These are phyloP conservation scores for Kurtzmaniella quercitrusa DNA, from an alignment of 1,139 yeast species.

Conservation along the genomic window DNA sequence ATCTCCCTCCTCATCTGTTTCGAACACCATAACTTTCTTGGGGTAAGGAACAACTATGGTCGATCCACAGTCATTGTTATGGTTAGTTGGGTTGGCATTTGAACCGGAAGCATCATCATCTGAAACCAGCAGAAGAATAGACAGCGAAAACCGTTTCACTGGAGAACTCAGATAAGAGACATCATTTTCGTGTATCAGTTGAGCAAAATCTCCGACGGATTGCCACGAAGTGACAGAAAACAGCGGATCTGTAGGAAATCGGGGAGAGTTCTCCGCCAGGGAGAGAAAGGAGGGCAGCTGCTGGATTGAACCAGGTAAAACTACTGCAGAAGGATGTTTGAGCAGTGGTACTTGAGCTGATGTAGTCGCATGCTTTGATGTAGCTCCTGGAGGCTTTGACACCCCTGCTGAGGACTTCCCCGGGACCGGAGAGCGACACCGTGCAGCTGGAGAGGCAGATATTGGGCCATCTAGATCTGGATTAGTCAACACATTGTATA, in stretches of 20 bases:
- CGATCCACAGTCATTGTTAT: slow-evolving; percentile 4
- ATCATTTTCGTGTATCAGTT: not conserved
- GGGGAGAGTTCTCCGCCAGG: not conserved
- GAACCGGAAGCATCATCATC: slow-evolving; percentile 5
- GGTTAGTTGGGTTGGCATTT: not conserved
- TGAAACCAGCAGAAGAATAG: slow-evolving; percentile 2
- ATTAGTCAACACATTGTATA: slow-evolving; percentile 35
- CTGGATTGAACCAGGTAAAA: not conserved
- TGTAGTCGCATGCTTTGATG: not conserved
- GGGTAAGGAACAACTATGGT: slow-evolving; percentile 8
- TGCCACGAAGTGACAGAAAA: slow-evolving; percentile 19
- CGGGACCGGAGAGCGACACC: not conserved
- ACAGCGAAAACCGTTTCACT: not conserved
- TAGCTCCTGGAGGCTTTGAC: not conserved
- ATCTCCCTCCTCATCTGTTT: slow-evolving; percentile 39
- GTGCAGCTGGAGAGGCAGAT: not conserved
- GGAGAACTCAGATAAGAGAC: slow-evolving; percentile 1
- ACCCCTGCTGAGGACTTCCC: not conserved
- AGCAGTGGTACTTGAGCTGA: not conserved
- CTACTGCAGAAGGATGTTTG: not conserved
- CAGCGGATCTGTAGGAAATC: slow-evolving; percentile 11
- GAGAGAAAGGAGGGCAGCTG: not conserved
- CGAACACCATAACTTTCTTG: slow-evolving; percentile 33
- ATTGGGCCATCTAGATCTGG: slow-evolving; percentile 32
- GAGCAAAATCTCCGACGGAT: slow-evolving; percentile 8